These are phyloP conservation scores for Ophiostoma perfectum DNA, from an alignment of 2,329 filamentous ascomycete genomes.

Conservation along the genomic window DNA sequence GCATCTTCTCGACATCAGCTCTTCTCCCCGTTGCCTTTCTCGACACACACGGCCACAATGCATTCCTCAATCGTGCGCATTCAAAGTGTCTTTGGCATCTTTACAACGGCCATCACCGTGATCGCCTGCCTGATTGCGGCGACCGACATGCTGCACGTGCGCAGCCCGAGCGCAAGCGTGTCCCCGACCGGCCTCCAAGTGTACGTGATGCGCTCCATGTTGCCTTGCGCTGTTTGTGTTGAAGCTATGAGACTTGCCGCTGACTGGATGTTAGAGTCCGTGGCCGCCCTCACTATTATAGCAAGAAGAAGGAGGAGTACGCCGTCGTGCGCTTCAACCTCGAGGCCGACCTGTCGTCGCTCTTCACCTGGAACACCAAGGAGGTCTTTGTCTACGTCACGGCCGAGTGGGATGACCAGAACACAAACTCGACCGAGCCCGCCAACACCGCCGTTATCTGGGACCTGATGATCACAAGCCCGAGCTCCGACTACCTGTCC, in stretches of 20 bases:
- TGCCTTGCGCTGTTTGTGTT: no score
- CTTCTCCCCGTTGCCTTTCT: not conserved
- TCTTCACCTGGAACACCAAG: slow-evolving; percentile 99
- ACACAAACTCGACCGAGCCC: slow-evolving; percentile 34
- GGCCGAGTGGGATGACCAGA: slow-evolving; percentile 54
- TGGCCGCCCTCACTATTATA: slow-evolving; percentile 95
- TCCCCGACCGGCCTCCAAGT: slow-evolving; percentile 75
- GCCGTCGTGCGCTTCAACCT: slow-evolving; percentile 90
- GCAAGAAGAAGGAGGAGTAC: slow-evolving; percentile 87
- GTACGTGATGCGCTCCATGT: slow-evolving; percentile 45
- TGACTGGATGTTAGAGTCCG: slow-evolving; percentile 55
- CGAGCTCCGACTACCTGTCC: slow-evolving; percentile 57
- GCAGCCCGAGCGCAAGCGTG: slow-evolving; percentile 58
- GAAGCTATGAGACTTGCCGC: not conserved
- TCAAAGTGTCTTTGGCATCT: slow-evolving; percentile 96
- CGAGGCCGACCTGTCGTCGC: slow-evolving; percentile 79
- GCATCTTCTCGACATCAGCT: not conserved
- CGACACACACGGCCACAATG: slow-evolving; percentile 52
- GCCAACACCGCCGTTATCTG: slow-evolving; percentile 80
- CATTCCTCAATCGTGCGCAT: slow-evolving; percentile 77
- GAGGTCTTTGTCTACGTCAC: slow-evolving; percentile 96
- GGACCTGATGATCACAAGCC: slow-evolving; percentile 85
- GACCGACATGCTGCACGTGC: slow-evolving; percentile 66
- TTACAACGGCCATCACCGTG: slow-evolving; percentile 85
- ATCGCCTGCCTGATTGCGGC: slow-evolving; percentile 74